A percentile compares a stretch with the other conserved stretches of the same genome.
These are phyloP conservation scores for Ramichloridium luteum DNA, from an alignment of 2,329 filamentous ascomycete species.

Conservation along the genomic window DNA sequence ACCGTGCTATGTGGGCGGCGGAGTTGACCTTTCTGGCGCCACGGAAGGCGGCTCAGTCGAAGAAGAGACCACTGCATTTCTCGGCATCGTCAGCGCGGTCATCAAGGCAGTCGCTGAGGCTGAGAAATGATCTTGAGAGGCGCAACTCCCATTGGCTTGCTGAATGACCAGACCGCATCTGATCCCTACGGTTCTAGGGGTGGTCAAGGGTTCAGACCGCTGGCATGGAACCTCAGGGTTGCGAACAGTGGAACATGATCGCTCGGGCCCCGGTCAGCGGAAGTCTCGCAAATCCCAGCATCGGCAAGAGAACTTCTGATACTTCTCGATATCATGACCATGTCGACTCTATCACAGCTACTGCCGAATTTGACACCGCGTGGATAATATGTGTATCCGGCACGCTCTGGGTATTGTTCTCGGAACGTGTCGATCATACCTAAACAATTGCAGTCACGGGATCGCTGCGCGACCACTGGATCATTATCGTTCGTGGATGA, in stretches of 20 bases:
- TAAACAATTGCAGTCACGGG: slow-evolving; percentile 8
- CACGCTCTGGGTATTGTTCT: slow-evolving; percentile 30
- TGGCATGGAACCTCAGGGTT: slow-evolving; percentile 13
- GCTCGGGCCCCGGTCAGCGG: slow-evolving; percentile 37
- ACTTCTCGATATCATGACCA: slow-evolving; percentile 34
- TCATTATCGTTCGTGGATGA: too few species aligned
- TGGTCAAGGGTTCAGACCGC: too few species aligned
- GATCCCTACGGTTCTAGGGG: too few species aligned
- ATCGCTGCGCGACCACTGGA: slow-evolving; percentile 4
- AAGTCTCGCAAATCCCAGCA: slow-evolving; percentile 31
- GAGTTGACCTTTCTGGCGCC: slow-evolving; percentile 61
- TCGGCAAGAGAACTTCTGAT: slow-evolving; percentile 27
- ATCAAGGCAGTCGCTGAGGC: too few species aligned
- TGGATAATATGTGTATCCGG: slow-evolving; percentile 40
- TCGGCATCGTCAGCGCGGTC: slow-evolving; percentile 59
- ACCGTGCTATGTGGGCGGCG: slow-evolving; percentile 85
- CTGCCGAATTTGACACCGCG: slow-evolving; percentile 33
- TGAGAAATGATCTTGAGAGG: too few species aligned
- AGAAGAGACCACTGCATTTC: slow-evolving; percentile 87
- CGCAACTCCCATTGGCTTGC: too few species aligned
- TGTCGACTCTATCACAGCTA: slow-evolving; percentile 43
- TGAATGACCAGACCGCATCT: too few species aligned
- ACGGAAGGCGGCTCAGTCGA: slow-evolving; percentile 72
- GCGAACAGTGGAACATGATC: slow-evolving; percentile 43
- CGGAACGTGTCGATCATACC: slow-evolving; percentile 38